Percentiles rank a stretch among this genome's conserved stretches.
phyloP scores from a whole-genome alignment of 2,329 filamentous ascomycete species.

The Scytalidium sp. region DNA sequence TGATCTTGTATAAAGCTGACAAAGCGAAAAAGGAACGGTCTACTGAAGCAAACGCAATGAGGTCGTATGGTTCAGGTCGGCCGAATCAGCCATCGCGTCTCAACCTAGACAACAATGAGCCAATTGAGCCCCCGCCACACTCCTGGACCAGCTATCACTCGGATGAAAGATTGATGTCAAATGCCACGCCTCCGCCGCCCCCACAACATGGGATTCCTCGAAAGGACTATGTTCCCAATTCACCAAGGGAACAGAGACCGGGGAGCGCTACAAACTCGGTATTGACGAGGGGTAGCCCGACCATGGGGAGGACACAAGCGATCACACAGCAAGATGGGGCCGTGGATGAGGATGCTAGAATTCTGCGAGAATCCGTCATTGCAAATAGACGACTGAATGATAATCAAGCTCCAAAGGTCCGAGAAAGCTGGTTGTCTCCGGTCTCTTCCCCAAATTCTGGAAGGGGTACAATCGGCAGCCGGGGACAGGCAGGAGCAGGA shows the following conservation, averaged over 20 bases:
- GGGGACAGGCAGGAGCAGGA: conserved; percentile 16
- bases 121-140: conserved; percentile 23
- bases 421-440: conserved; percentile 24
- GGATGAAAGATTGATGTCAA: conserved; percentile 25
- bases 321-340: conserved; percentile 21
- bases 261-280: conserved; percentile 13
- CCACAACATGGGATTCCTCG: conserved; percentile 13
- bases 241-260: conserved; percentile 13
- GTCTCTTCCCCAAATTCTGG: conserved; percentile 14
- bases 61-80: conserved; percentile 15
- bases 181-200: conserved; percentile 21
- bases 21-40: not conserved
- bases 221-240: conserved; percentile 7
- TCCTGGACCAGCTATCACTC: conserved; percentile 29
- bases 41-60: conserved; percentile 2
- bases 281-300: conserved; percentile 26
- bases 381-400: conserved; percentile 24
- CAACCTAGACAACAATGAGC: conserved; percentile 22
- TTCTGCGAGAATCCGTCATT: conserved; percentile 27
- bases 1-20: not conserved
- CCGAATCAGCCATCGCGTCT: conserved; percentile 23
- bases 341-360: conserved; percentile 28
- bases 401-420: conserved; percentile 13
- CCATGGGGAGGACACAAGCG: conserved; percentile 22
- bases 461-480: conserved; percentile 13